phyloP scores from a whole-genome alignment of 495 filamentous ascomycete species.

The Aspergillus funiculosus region DNA sequence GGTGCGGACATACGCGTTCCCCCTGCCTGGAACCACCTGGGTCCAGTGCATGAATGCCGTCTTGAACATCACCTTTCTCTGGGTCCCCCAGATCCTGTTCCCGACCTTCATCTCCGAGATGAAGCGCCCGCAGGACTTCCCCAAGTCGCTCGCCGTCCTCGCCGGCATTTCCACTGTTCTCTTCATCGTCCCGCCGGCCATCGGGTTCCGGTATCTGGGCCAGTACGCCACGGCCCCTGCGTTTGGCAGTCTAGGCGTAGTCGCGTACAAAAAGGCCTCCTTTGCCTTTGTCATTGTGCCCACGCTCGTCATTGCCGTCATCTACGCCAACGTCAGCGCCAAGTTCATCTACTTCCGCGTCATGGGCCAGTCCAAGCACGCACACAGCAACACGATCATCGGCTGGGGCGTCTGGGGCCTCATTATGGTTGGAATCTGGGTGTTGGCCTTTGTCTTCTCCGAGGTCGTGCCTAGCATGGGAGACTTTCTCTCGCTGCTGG shows the following conservation, averaged over 20 bases:
- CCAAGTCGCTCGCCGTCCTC: conserved; percentile 47
- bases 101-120: conserved; percentile 55
- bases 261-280: conserved; percentile 45
- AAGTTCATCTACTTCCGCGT: conserved; percentile 48
- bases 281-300: conserved; percentile 41
- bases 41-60: conserved; percentile 44
- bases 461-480: conserved; percentile 48
- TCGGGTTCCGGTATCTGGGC: conserved; percentile 49
- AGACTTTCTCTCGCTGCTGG: conserved; percentile 47
- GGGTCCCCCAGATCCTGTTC: conserved; percentile 50
- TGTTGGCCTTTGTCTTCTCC: conserved; percentile 43
- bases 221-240: conserved; percentile 45
- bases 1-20: conserved; percentile 47
- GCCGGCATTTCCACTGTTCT: conserved; percentile 44
- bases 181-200: conserved; percentile 49
- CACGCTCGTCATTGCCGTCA: conserved; percentile 44
- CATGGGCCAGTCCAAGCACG: conserved; percentile 41
- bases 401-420: conserved; percentile 47
- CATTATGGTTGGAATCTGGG: conserved; percentile 42
- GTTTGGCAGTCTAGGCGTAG: conserved; percentile 43
- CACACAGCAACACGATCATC: conserved; percentile 44
- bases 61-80: conserved; percentile 42
- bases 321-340: conserved; percentile 49
- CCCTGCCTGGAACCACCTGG: conserved; percentile 40
- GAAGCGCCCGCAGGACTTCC: conserved; percentile 50